Base-by-base conservation (phyloP, 2,329 filamentous ascomycete genomes). In the Teratosphaeria nubilosa region DNA sequence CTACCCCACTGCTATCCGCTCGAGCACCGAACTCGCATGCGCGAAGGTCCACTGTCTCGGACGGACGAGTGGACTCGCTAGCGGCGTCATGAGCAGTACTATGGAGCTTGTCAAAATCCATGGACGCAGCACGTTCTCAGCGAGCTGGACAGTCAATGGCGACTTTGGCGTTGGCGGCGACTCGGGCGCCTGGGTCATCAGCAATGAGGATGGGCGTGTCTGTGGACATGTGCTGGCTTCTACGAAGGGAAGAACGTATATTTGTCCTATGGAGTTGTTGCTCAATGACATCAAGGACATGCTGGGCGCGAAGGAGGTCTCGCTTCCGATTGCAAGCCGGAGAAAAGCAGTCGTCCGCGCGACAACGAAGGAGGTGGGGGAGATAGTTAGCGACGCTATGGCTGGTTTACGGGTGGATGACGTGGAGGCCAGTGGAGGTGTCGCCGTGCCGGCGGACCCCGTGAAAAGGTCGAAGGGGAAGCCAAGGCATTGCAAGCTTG, bases 241-340 rank as follows among this genome's bases (percentile, higher is more conserved):
- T 61, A 92, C 88, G 68, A 59, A 60, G 13, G 84, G 84, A 50
- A 86, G 90, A 5, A 91, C 91, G 0, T 97, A 96, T 71, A 94
- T 97, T 61, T 94, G 90, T 61, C 92, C 92, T 0, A 97, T 97
- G 92, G 89, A 96, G 58, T 81, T 96, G 2, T 76, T 96, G 13
- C 79, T 97, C 11, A 82, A 87, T 30, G 92, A 97, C 68, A 95
- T 97, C 58, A 86, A 85, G 30, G 83, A 87, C 61, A 91, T 87
- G 0, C 77, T 96, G 0, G 82, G 85, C 24, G 90, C 90, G 0
- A 74, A 75, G 1, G 81, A 84, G 27, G 82, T 96, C n/a, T 78
- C 81, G 5, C 79, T 96, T 0, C 90, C 90, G 41, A 22, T 10
- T 22, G 41, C n/a, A 11, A 22, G 41, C 11, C 16, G n/a, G 41